Percentiles rank a stretch among this genome's conserved stretches.
phyloP scores from a whole-genome alignment of 805 yeast species.

The Candida orba region DNA sequence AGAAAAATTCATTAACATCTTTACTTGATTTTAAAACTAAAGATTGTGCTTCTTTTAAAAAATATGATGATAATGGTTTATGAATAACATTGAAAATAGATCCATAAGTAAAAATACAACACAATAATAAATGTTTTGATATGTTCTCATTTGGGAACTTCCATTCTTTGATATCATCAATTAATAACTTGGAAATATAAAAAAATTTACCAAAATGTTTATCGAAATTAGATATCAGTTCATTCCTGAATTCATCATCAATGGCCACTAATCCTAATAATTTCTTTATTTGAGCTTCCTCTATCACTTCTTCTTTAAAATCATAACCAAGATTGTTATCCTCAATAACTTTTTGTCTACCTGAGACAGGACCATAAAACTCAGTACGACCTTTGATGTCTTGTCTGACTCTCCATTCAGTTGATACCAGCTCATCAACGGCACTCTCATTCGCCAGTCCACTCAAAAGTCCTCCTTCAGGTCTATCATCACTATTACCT shows the following conservation, averaged over 20 bases:
- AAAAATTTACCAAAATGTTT: slow-evolving; percentile 23
- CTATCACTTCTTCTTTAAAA: not conserved
- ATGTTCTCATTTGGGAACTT: slow-evolving; percentile 22
- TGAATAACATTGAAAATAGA: slow-evolving; percentile 16
- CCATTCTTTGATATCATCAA: slow-evolving; percentile 23
- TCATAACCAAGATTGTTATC: not conserved
- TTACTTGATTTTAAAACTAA: slow-evolving; percentile 20
- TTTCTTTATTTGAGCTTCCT: not conserved
- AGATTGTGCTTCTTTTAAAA: slow-evolving; percentile 22
- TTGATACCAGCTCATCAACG: slow-evolving; percentile 26
- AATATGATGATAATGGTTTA: slow-evolving; percentile 8
- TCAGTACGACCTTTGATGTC: slow-evolving; percentile 23
- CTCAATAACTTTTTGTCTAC: slow-evolving; percentile 24
- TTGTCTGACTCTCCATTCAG: slow-evolving; percentile 28
- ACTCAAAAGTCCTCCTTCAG: slow-evolving; percentile 12
- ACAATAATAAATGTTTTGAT: slow-evolving; percentile 24
- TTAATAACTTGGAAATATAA: slow-evolving; percentile 15
- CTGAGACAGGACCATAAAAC: slow-evolving; percentile 31
- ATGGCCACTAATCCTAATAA: slow-evolving; percentile 1
- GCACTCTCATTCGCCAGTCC: slow-evolving; percentile 24
- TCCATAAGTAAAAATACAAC: slow-evolving; percentile 25
- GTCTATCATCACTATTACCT: not conserved
- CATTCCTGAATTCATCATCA: slow-evolving; percentile 1
- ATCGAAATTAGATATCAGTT: slow-evolving; percentile 17
- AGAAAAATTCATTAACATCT: slow-evolving; percentile 18